Percentiles rank a stretch among this genome's conserved stretches.
These are phyloP conservation scores for Trichosphaerium sp. DNA, from an alignment of 78 protist genomes.

Conservation along the genomic window DNA sequence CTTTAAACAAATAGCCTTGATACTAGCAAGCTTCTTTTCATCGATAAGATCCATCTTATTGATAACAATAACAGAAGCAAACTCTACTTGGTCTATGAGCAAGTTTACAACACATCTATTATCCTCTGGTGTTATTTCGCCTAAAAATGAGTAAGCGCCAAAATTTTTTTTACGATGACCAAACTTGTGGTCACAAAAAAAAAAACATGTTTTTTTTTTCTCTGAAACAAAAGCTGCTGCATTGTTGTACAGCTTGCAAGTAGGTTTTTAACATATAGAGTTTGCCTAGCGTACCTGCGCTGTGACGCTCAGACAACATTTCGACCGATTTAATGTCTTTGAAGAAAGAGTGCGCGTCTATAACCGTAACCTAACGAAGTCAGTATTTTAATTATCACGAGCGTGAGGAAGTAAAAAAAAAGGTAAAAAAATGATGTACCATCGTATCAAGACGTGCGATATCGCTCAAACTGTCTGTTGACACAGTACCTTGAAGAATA, in stretches of 20 bases:
- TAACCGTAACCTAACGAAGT: constrained; percentile 39
- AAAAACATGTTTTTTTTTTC: neutral
- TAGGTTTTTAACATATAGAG: too few relatives aligned
- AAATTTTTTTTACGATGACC: too few relatives aligned
- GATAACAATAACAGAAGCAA: constrained; percentile 70
- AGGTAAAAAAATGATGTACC: neutral
- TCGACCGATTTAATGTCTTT: constrained; percentile 6
- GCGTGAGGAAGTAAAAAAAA: too few relatives aligned
- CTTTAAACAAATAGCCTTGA: constrained; percentile 13
- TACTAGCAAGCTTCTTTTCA: neutral
- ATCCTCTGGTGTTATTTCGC: constrained; percentile 12
- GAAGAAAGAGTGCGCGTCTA: constrained; percentile 29
- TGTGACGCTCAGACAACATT: neutral
- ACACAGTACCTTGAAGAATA: too few relatives aligned
- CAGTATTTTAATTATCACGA: neutral
- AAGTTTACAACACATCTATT: constrained; percentile 50
- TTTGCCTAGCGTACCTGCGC: too few relatives aligned
- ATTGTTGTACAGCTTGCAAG: neutral
- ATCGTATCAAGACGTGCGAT: constrained; percentile 6
- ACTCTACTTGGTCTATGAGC: constrained; percentile 81
- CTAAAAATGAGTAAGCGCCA: too few relatives aligned
- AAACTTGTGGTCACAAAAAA: neutral
- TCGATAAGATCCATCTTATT: constrained; percentile 59
- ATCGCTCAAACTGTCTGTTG: neutral
- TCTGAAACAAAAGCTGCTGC: neutral